These are phyloP conservation scores for Collariella sp. DNA, from an alignment of 495 filamentous ascomycete genomes.

Conservation along the genomic window DNA sequence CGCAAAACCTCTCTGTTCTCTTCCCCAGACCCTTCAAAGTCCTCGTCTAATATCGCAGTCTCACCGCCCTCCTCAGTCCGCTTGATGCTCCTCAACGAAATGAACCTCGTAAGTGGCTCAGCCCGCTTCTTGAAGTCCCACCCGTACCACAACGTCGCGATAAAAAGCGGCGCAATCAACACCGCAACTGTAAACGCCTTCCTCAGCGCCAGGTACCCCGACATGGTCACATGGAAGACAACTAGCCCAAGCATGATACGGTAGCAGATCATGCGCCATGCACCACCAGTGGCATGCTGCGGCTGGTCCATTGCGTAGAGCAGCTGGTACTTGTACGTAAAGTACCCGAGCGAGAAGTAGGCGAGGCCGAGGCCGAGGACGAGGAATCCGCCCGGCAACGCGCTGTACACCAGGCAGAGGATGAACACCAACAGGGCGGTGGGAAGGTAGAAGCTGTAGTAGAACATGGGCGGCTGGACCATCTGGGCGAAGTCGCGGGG, in stretches of 20 bases:
- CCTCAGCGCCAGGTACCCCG: conserved; percentile 73
- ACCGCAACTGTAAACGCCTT: conserved; percentile 59
- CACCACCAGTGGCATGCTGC: conserved; percentile 86
- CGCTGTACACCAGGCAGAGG: conserved; percentile 89
- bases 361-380: conserved; percentile 75
- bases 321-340: conserved; percentile 96
- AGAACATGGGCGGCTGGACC: conserved; percentile 75
- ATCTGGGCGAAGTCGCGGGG: conserved; percentile 87
- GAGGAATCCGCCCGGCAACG: conserved; percentile 72
- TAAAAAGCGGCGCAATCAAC: conserved; percentile 66
- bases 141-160: conserved; percentile 75
- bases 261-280: conserved; percentile 93
- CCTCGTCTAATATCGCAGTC: conserved; percentile 32
- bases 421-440: conserved; percentile 86
- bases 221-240: conserved; percentile 85
- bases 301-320: conserved; percentile 97
- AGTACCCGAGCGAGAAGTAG: conserved; percentile 84
- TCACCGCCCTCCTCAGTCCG: conserved; percentile 40
- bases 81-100: conserved; percentile 77
- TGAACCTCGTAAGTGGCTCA: conserved; percentile 81
- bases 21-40: conserved; percentile 26
- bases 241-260: conserved; percentile 74
- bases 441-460: conserved; percentile 92
- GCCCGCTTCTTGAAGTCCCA: conserved; percentile 67
- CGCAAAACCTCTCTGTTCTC: conserved; percentile 26